A percentile compares a stretch with the other conserved stretches of the same genome.
Conservation (phyloP, 2,329 filamentous ascomycete species). For the Stylonectria norvegica region DNA sequence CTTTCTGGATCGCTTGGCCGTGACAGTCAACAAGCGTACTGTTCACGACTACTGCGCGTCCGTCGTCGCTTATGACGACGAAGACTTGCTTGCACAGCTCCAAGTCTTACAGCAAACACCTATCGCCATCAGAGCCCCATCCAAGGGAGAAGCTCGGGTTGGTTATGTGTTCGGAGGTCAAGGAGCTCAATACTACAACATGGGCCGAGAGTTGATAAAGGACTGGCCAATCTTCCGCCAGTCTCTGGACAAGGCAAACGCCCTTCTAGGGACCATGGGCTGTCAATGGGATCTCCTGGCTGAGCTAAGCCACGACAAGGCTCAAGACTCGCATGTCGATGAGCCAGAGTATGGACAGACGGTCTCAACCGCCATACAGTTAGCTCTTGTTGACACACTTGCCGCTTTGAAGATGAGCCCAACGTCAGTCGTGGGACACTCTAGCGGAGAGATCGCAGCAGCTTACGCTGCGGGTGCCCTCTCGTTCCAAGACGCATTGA, state of each 20-base stretch:
- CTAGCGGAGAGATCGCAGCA: conserved; percentile 35
- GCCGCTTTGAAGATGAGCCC: conserved; percentile 12
- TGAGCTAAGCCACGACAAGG: conserved; percentile 13
- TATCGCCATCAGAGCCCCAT: conserved; percentile 6
- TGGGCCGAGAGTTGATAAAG: conserved; percentile 31
- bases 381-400: conserved; percentile 37
- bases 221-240: conserved; percentile 16
- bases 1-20: conserved; percentile 1
- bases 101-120: conserved; percentile 8
- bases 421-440: conserved; percentile 29
- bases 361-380: conserved; percentile 40
- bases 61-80: conserved; percentile 14
- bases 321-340: conserved; percentile 15
- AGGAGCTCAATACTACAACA: conserved; percentile 35
- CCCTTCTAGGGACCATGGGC: conserved; percentile 3
- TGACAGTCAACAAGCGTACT: conserved; percentile 7
- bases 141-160: conserved; percentile 8
- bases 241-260: conserved; percentile 10
- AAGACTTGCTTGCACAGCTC: conserved; percentile 11
- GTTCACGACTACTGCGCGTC: conserved; percentile 10
- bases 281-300: conserved; percentile 11
- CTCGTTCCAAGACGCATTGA: conserved; percentile 18
- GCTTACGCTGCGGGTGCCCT: conserved; percentile 29
- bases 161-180: conserved; percentile 36
- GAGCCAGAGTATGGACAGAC: conserved; percentile 33